These are phyloP conservation scores for Phlebiopsis gigantea DNA, from an alignment of 768 basidiomycete genomes.

Conservation along the genomic window DNA sequence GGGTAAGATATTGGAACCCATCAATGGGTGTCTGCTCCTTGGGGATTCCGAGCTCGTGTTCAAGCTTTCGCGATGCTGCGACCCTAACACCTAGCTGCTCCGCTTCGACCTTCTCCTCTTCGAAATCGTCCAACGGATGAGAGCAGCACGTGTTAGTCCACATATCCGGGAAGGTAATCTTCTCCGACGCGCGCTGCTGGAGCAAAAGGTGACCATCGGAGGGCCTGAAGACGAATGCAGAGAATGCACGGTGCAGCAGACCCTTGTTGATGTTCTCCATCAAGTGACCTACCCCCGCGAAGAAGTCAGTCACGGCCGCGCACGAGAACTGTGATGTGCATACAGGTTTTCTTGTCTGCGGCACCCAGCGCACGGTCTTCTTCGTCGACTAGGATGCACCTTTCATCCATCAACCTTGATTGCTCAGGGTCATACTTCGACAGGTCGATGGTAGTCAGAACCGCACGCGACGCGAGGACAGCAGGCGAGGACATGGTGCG, in stretches of 20 bases:
- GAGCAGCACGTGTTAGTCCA: constrained; percentile 99
- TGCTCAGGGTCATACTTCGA: constrained; percentile 88
- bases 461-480: constrained; percentile 53
- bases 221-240: constrained; percentile 93
- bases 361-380: constrained; percentile 81
- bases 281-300: constrained; percentile 65
- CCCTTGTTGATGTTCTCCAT: constrained; percentile 97
- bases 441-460: constrained; percentile 72
- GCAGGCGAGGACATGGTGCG: constrained; percentile 46
- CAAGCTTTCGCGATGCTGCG: constrained; percentile 93
- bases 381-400: constrained; percentile 89
- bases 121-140: constrained; percentile 91
- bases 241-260: constrained; percentile 95
- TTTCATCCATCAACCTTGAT: constrained; percentile 92
- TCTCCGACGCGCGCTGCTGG: constrained; percentile 93
- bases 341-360: constrained; percentile 94
- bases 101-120: constrained; percentile 69
- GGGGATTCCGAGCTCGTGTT: constrained; percentile 96
- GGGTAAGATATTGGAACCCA: constrained; percentile 89
- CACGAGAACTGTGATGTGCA: not conserved
- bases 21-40: constrained; percentile 69
- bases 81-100: constrained; percentile 79
- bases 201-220: constrained; percentile 89
- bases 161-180: constrained; percentile 99
- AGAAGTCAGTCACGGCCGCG: not conserved